phyloP scores from a whole-genome alignment of 495 filamentous ascomycete genomes.

The Penicillium cosmopolitanum region DNA sequence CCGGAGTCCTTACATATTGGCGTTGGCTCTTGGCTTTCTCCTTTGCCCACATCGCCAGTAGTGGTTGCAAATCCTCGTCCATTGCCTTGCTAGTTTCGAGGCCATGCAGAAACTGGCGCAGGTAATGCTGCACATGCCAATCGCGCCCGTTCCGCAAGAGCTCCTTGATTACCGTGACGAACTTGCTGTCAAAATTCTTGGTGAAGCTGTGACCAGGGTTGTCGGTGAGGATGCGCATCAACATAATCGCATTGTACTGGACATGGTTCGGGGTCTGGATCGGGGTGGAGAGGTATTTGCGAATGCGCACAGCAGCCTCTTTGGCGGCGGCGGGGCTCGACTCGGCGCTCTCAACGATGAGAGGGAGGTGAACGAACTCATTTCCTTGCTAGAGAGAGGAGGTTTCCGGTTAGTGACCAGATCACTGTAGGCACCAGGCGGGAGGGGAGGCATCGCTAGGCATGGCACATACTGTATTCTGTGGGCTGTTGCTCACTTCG shows the following conservation, averaged over 20 bases:
- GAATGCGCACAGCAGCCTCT: conserved; percentile 74
- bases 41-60: conserved; percentile 87
- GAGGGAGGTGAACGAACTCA: conserved; percentile 90
- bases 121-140: conserved; percentile 75
- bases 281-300: conserved; percentile 77
- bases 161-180: conserved; percentile 74
- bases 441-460: not conserved
- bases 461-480: conserved; percentile 56
- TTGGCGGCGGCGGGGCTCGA: conserved; percentile 83
- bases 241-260: conserved; percentile 97
- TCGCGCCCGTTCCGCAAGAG: conserved; percentile 73
- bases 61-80: conserved; percentile 68
- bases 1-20: not conserved
- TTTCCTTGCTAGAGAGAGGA: conserved; percentile 58
- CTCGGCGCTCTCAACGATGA: conserved; percentile 93
- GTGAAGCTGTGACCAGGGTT: conserved; percentile 92
- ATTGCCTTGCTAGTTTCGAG: conserved; percentile 69
- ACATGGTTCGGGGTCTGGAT: conserved; percentile 63
- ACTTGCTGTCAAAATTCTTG: conserved; percentile 80
- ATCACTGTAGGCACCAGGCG: not conserved
- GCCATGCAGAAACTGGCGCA: conserved; percentile 79
- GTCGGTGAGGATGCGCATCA: conserved; percentile 87
- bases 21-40: conserved; percentile 61
- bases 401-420: conserved; percentile 9
- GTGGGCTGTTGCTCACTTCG: conserved; percentile 69